These are phyloP conservation scores for Leucogyrophana mollusca DNA, from an alignment of 768 basidiomycete genomes.

Conservation along the genomic window DNA sequence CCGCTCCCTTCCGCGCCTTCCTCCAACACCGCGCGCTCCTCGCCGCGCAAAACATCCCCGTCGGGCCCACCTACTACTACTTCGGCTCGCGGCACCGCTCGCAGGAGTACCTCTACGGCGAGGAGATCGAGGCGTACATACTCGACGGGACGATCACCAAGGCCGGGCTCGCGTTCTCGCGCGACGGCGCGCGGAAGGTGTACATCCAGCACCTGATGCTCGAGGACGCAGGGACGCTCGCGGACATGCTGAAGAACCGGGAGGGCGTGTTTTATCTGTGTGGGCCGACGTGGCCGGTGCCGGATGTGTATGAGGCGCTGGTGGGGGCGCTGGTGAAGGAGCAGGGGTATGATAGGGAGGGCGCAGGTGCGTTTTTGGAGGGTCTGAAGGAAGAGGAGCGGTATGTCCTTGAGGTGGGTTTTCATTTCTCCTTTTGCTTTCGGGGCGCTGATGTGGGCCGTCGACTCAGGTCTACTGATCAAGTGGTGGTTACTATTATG, in stretches of 20 bases:
- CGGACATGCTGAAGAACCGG: constrained; percentile 69
- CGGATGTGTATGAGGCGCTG: constrained; percentile 93
- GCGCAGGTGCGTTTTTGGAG: constrained; percentile 83
- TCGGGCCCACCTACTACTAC: constrained; percentile 97
- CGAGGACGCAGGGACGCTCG: constrained; percentile 79
- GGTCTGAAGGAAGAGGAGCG: constrained; percentile 94
- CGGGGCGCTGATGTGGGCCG: neutral
- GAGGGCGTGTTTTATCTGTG: constrained; percentile 92
- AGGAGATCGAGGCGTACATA: constrained; percentile 94
- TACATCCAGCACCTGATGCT: constrained; percentile 99
- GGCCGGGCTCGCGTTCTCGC: constrained; percentile 94
- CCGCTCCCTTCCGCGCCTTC: constrained; percentile 99
- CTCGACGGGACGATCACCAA: constrained; percentile 80
- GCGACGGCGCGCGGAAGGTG: constrained; percentile 89
- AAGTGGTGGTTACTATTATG: too few species aligned
- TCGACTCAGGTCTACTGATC: constrained; percentile 22
- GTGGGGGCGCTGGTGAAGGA: constrained; percentile 76
- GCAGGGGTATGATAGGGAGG: constrained; percentile 57
- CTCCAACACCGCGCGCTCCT: constrained; percentile 92
- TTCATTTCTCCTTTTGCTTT: neutral
- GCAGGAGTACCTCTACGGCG: constrained; percentile 95
- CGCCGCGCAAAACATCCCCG: constrained; percentile 66
- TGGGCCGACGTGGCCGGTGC: constrained; percentile 99
- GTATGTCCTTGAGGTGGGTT: constrained; percentile 84
- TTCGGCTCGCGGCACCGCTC: constrained; percentile 96